Evolutionary conservation across 2,329 filamentous ascomycete species (phyloP).

Genomic region (Fusarium aywerte): DNA sequence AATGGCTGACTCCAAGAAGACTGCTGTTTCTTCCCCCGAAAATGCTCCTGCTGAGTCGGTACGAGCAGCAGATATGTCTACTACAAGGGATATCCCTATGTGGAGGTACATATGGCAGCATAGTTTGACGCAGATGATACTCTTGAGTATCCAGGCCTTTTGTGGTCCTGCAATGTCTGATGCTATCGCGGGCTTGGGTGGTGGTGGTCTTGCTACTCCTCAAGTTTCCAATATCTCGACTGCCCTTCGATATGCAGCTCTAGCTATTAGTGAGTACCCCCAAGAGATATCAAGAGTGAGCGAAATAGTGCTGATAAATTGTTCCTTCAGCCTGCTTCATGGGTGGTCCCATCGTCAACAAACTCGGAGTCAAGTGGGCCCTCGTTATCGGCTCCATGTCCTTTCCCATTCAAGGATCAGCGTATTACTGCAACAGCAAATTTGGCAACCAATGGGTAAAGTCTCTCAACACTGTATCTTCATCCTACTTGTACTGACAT

Average conservation of each 20-base stretch:
- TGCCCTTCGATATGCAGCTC: slow-evolving; percentile 1
- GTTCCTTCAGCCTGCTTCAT: not conserved
- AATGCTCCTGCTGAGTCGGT: not conserved
- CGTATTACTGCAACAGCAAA: slow-evolving; percentile 21
- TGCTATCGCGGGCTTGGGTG: slow-evolving; percentile 14
- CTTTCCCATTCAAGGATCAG: not conserved
- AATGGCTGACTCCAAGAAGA: slow-evolving; percentile 17
- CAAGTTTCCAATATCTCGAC: slow-evolving; percentile 17
- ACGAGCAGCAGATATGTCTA: not conserved
- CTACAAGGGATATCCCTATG: not conserved
- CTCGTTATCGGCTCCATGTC: slow-evolving; percentile 9
- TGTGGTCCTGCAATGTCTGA: slow-evolving; percentile 20
- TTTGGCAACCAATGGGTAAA: slow-evolving; percentile 13
- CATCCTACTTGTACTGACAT: not conserved
- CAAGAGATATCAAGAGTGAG: accelerated
- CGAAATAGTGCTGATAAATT: not conserved
- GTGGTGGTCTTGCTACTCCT: slow-evolving; percentile 16
- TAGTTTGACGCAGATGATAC: slow-evolving; percentile 22
- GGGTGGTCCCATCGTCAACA: slow-evolving; percentile 16
- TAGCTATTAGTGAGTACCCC: slow-evolving; percentile 2
- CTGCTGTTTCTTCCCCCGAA: not conserved
- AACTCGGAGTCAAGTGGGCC: slow-evolving; percentile 20
- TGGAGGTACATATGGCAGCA: slow-evolving; percentile 24
- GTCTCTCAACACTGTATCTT: accelerated
- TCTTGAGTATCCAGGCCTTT: slow-evolving; percentile 12